Evolutionary conservation across 305 asterid species (phyloP).

Genomic region (Fraxinus xanthoxyloides): DNA sequence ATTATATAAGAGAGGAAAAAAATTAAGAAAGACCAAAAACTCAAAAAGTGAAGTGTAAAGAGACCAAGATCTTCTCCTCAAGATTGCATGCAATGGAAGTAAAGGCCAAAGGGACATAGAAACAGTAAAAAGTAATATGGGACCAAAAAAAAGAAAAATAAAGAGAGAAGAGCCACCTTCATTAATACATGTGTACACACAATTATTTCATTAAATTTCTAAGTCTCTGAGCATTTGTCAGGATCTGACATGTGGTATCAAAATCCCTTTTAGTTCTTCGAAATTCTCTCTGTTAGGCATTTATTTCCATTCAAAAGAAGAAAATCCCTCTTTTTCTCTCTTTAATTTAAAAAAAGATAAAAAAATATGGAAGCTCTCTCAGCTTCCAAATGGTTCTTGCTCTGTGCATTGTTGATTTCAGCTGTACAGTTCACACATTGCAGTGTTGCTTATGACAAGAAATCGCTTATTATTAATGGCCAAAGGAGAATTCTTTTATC

Average conservation of each 20-base stretch:
- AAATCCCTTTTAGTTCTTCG: slow-evolving; percentile 12
- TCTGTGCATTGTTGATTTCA: slow-evolving; percentile 34
- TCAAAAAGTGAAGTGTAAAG: background rate
- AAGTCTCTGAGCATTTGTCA: slow-evolving; percentile 26
- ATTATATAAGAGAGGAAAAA: background rate
- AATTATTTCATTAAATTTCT: slow-evolving; percentile 13
- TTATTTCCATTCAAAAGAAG: slow-evolving; percentile 18
- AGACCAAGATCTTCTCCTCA: background rate
- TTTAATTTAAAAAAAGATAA: background rate
- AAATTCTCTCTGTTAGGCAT: slow-evolving; percentile 23
- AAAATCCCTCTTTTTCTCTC: background rate
- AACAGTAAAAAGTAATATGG: background rate
- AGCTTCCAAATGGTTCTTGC: slow-evolving; percentile 47
- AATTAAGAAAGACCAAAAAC: background rate
- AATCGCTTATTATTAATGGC: slow-evolving; percentile 74
- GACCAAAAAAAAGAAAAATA: background rate
- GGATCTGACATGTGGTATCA: slow-evolving; percentile 6
- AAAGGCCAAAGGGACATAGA: background rate
- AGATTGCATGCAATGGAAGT: background rate
- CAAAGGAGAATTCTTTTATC: slow-evolving; percentile 72
- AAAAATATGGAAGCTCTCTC: slow-evolving; percentile 46
- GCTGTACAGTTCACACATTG: slow-evolving; percentile 35
- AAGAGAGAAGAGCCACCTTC: background rate
- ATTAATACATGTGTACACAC: background rate
- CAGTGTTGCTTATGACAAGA: slow-evolving; percentile 75